Evolutionary conservation across 805 yeast genomes (phyloP), one percentile per base, ranked within the genome.

Genomic region (Komagataella phaffii): DNA sequence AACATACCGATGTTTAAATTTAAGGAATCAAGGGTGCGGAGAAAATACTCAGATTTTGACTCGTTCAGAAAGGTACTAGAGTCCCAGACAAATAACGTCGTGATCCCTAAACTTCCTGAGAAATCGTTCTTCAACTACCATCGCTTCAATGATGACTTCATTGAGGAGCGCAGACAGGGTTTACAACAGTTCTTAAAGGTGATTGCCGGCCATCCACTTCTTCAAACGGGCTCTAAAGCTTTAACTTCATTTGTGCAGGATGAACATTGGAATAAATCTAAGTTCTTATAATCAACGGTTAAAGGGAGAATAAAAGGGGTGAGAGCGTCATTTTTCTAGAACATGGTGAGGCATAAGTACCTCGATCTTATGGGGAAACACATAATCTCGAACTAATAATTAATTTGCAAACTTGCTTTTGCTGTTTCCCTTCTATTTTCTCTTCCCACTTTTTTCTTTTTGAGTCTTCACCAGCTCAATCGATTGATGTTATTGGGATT

Each of bases 41-140:
- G 99, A 58, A 69, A 98, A 49, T 91, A 88, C 70, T 80, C 89
- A 47, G 98, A 93, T 61, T 91, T 91, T 64, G 98, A 86, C 54
- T 74, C 78, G 21, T 87, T 91, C 61, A 75, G 87, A 55, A 82
- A 79, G 53, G 76, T 85, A 43, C 68, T 91, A 46, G 87, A 85
- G 57, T 75, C 77, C 51, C 97, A 91, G 62, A 73, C 85, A 44
- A 75, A 88, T 3, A 72, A 88, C 48, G 96, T 93, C 17, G 76
- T 85, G 43, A 81, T 93, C 24, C 98, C 98, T 1, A 76, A 80
- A 47, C 72, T 91, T 48, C 99, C 99, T 0, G 96, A 95, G n/a
- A 93, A 91, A 64, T 60, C 67, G 14, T 69, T 80, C 51, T 65
- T 82, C 50, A 70, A 76, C 24, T 68, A 71, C 46, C 84, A 85